These are phyloP conservation scores for Penicillium sp. DNA, from an alignment of 2,329 filamentous ascomycete species.

Conservation along the genomic window DNA sequence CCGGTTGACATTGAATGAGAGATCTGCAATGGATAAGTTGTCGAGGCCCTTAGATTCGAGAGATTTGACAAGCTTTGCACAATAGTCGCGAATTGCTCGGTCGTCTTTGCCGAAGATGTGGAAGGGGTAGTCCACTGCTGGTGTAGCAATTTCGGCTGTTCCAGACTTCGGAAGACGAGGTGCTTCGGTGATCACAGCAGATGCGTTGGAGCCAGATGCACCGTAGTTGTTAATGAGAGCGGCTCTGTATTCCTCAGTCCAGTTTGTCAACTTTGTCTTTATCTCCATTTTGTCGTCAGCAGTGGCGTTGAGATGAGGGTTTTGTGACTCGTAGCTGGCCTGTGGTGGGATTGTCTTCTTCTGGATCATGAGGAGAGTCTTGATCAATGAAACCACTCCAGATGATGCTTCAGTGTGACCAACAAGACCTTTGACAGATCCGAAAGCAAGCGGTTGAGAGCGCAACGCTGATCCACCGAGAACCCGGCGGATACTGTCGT, in stretches of 20 bases:
- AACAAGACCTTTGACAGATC: conserved; percentile 26
- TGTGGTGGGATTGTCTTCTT: conserved; percentile 22
- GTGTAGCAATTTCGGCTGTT: neutral
- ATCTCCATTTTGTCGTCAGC: conserved; percentile 19
- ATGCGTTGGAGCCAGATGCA: conserved; percentile 25
- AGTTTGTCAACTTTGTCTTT: conserved; percentile 11
- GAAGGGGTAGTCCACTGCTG: conserved; percentile 6
- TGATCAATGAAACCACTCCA: conserved; percentile 22
- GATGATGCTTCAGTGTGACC: conserved; percentile 25
- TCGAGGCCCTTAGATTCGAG: neutral
- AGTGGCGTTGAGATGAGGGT: conserved; percentile 19
- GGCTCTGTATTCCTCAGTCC: conserved; percentile 10
- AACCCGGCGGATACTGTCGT: conserved; percentile 19
- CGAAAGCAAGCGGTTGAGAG: conserved; percentile 16
- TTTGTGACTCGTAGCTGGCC: conserved; percentile 21
- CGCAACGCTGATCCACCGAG: conserved; percentile 16
- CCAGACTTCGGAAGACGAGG: conserved; percentile 14
- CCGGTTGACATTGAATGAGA: conserved; percentile 8
- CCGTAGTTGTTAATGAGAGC: conserved; percentile 29
- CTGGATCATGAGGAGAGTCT: conserved; percentile 23
- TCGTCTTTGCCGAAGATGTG: conserved; percentile 7
- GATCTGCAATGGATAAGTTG: neutral
- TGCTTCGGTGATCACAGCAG: conserved; percentile 24
- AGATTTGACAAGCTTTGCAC: neutral
- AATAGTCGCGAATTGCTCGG: conserved; percentile 8